A percentile compares a stretch with the other conserved stretches of the same genome.
These are phyloP conservation scores for Pichia insulana DNA, from an alignment of 805 yeast genomes.

Conservation along the genomic window DNA sequence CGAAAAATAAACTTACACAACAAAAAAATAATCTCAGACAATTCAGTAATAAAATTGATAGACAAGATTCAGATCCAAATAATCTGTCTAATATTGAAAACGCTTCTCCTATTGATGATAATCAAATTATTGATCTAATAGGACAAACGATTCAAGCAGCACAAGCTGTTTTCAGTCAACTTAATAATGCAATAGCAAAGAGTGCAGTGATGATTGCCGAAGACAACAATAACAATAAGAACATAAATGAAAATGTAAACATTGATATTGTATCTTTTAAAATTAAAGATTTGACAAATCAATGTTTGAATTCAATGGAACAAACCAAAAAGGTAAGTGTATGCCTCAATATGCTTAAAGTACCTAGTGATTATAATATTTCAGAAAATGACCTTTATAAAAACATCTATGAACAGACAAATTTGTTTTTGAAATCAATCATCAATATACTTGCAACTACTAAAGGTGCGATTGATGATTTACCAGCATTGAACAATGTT, in stretches of 20 bases:
- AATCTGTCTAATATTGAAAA: conserved; percentile 9
- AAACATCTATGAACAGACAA: conserved; percentile 78
- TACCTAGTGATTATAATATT: conserved; percentile 10
- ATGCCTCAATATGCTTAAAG: conserved; percentile 42
- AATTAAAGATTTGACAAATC: conserved; percentile 67
- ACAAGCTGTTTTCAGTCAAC: conserved; percentile 66
- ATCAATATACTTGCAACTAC: conserved; percentile 78
- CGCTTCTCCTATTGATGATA: conserved; percentile 19
- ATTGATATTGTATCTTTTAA: conserved; percentile 41
- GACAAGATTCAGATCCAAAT: conserved; percentile 26
- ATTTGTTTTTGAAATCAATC: conserved; percentile 71
- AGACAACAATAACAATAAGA: conserved; percentile 6
- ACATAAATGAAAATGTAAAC: background rate
- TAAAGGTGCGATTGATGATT: conserved; percentile 70
- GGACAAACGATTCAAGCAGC: conserved; percentile 39
- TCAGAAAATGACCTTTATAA: conserved; percentile 42
- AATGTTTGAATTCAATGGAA: conserved; percentile 78
- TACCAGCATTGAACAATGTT: conserved; percentile 71
- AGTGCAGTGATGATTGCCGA: conserved; percentile 50
- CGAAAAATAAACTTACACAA: conserved; percentile 1
- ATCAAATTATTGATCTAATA: conserved; percentile 23
- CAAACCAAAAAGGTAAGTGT: conserved; percentile 57
- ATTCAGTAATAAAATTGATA: conserved; percentile 15
- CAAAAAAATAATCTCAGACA: background rate
- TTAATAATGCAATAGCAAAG: conserved; percentile 58